Percentiles rank a stretch among this genome's conserved stretches.
Conservation (phyloP, 1,139 yeast species). For the Maudiozyma humilis region DNA sequence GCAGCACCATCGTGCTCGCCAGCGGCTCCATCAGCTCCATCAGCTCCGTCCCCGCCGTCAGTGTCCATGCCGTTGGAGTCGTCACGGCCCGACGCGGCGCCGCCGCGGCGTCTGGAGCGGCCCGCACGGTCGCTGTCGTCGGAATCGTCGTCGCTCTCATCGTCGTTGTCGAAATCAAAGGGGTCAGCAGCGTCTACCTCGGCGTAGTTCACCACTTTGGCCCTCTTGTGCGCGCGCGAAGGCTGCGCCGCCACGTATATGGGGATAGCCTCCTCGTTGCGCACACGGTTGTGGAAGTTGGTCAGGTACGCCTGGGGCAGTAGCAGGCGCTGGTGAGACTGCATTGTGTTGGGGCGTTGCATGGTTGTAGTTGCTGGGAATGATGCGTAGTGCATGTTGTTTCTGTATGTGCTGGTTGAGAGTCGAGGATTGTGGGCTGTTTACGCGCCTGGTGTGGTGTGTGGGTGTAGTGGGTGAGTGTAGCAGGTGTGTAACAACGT, state of each 20-base stretch:
- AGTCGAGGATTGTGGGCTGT: too few species aligned
- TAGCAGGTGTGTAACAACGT: too few species aligned
- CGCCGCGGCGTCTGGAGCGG: too few species aligned
- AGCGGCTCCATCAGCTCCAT: neutral
- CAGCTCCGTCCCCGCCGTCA: neutral
- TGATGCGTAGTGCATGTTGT: too few species aligned
- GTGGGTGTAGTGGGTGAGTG: neutral
- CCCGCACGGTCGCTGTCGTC: slow-evolving; percentile 11
- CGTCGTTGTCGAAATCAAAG: slow-evolving; percentile 46
- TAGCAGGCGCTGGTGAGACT: slow-evolving; percentile 28
- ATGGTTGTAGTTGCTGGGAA: too few species aligned
- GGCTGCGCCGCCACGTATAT: slow-evolving; percentile 66
- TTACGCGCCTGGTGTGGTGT: too few species aligned
- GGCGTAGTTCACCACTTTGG: slow-evolving; percentile 72
- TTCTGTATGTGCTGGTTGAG: too few species aligned
- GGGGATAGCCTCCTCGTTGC: slow-evolving; percentile 53
- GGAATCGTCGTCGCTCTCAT: neutral
- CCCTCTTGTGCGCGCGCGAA: slow-evolving; percentile 63
- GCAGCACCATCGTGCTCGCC: neutral
- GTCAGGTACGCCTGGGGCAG: slow-evolving; percentile 69
- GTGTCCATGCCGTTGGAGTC: slow-evolving; percentile 15
- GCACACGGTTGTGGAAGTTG: slow-evolving; percentile 57
- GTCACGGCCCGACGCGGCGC: too few species aligned
- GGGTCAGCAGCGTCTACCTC: slow-evolving; percentile 68
- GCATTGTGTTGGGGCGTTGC: neutral